Base-by-base conservation (phyloP, 176 grass and related monocot genomes). In the Hsuehochloa calcarea region DNA sequence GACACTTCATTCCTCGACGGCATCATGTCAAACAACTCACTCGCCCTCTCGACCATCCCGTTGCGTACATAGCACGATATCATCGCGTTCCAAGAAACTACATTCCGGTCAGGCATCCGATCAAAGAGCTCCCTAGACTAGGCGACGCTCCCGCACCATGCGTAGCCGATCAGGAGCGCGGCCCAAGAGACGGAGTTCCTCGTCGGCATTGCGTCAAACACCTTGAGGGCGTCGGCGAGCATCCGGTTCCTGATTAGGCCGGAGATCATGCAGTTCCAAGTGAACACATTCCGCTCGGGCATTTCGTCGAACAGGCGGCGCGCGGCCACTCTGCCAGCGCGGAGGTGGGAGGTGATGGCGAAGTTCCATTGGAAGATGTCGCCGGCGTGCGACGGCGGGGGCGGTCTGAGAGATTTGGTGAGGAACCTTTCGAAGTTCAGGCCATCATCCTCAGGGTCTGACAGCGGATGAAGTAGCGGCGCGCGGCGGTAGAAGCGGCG, bases 21-120 rank as follows among this genome's bases (percentile, higher is more conserved):
- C 93, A 92, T 94, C 19, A 10, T 14, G 27, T 94, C 87, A 27
- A 91, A 91, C 73, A 91, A 8, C 76, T 91, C 81, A 6, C 87
- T 72, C 1, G 89, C 92, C 31, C 34, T 78, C 29, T 65, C 76
- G 1, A 91, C 16, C 83, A 77, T 89, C 50, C 87, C 84, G 2
- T 89, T 94, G 50, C 66, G 40, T 25, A 85, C 1, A 27, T 91
- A 91, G 0, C 87, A 87, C 1, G 92, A 94, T 0, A 94, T 16
- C 89, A 91, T 91, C 17, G 92, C 87, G 63, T 94, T 94, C 92
- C 92, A 94, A 3, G 89, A 91, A 8, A 75, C 87, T 19, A 91
- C 87, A 12, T 66, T 91, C 23, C 78, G 78, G 14, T 85, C 73
- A 0, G 89, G 87, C 83, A 90, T 92, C 66, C 82, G 74, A 65